These are phyloP conservation scores for Ceratocystis colombiana DNA, from an alignment of 2,329 filamentous ascomycete genomes.

Conservation along the genomic window DNA sequence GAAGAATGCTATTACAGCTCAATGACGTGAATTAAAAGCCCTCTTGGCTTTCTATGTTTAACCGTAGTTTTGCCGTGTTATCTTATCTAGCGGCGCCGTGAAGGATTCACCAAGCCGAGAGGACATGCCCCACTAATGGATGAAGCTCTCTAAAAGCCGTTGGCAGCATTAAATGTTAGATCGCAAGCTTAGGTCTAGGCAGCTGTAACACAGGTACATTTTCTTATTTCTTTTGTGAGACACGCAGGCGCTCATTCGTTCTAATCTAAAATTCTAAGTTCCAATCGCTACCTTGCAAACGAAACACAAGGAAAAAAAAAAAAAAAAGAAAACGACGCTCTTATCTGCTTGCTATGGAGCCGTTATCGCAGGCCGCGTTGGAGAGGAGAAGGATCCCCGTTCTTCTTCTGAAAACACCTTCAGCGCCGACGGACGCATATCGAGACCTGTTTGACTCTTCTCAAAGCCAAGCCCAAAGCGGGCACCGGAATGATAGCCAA, in stretches of 20 bases:
- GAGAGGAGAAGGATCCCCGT: constrained; percentile 41
- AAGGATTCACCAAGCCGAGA: background rate
- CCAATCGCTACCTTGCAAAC: too few species aligned
- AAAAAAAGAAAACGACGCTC: too few species aligned
- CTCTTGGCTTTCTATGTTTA: background rate
- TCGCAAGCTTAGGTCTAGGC: background rate
- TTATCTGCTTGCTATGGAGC: background rate
- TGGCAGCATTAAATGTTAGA: background rate
- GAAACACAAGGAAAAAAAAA: too few species aligned
- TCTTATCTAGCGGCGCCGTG: constrained; percentile 5
- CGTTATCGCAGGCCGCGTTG: background rate
- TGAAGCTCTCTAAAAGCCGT: background rate
- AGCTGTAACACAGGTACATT: background rate
- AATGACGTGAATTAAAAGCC: background rate
- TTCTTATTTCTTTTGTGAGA: background rate
- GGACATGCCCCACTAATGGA: background rate
- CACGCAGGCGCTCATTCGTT: background rate
- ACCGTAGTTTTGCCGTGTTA: background rate
- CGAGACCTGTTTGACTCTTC: constrained; percentile 50
- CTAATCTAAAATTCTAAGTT: background rate
- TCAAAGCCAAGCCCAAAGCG: constrained; percentile 28
- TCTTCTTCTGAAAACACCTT: constrained; percentile 68
- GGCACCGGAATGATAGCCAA: background rate
- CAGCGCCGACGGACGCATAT: constrained; percentile 60
- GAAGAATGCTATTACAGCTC: background rate